These are phyloP conservation scores for Rhodotorula mucilaginosa DNA, from an alignment of 1,284 basidiomycete species.

Conservation along the genomic window DNA sequence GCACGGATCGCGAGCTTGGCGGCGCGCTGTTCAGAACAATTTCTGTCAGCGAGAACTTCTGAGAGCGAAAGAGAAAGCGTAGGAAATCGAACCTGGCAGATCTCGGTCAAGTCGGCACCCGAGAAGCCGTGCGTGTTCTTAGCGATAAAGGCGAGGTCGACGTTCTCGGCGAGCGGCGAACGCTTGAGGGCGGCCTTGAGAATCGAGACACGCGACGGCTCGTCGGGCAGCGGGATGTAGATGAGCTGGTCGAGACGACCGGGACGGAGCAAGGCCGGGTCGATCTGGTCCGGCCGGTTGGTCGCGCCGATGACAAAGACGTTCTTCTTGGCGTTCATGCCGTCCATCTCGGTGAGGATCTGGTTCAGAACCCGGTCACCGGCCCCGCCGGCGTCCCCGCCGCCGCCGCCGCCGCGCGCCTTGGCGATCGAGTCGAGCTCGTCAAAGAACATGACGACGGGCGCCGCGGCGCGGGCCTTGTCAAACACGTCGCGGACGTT, in stretches of 20 bases:
- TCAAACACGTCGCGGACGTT: conserved; percentile 99
- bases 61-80: neutral
- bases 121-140: conserved; percentile 97
- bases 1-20: conserved; percentile 95
- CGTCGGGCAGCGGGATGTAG: conserved; percentile 70
- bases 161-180: conserved; percentile 80
- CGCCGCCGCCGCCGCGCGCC: conserved; percentile 72
- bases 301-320: conserved; percentile 78
- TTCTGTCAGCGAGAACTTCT: neutral
- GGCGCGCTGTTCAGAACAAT: conserved; percentile 58
- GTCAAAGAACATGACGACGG: conserved; percentile 99
- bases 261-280: conserved; percentile 92
- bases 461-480: conserved; percentile 97
- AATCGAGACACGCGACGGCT: conserved; percentile 84
- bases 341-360: conserved; percentile 90
- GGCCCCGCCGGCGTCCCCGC: conserved; percentile 83
- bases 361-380: conserved; percentile 67
- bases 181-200: conserved; percentile 88
- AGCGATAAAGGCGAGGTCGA: conserved; percentile 82
- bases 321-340: conserved; percentile 99
- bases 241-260: conserved; percentile 81
- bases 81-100: conserved; percentile 65
- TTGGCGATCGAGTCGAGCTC: conserved; percentile 99
- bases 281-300: conserved; percentile 98
- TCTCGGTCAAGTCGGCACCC: conserved; percentile 98